Evolutionary conservation across 2,329 filamentous ascomycete genomes (phyloP).

Genomic region (Incumbomyces lentus): DNA sequence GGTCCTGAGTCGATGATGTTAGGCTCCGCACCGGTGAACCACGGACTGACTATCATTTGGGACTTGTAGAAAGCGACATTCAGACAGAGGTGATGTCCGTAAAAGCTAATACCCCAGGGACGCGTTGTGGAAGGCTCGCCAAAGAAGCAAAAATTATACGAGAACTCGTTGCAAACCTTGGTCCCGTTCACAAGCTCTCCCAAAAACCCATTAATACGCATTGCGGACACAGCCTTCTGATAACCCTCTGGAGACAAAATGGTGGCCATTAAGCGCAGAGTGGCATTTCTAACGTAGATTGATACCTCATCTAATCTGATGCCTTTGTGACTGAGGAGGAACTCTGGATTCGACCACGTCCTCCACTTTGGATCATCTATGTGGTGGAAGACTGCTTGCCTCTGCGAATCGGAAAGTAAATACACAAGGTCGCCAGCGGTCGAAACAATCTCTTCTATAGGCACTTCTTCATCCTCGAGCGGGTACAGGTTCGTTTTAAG

Average conservation of each 20-base stretch:
- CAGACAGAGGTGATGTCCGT: conserved; percentile 69
- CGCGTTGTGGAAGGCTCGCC: conserved; percentile 46
- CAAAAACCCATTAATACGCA: conserved; percentile 66
- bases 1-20: conserved; percentile 60
- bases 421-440: conserved; percentile 39
- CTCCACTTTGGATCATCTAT: conserved; percentile 64
- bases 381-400: conserved; percentile 43
- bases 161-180: conserved; percentile 60
- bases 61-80: conserved; percentile 56
- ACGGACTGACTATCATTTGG: conserved; percentile 61
- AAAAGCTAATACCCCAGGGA: conserved; percentile 65
- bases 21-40: conserved; percentile 72
- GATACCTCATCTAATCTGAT: conserved; percentile 57
- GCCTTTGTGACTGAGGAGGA: conserved; percentile 58
- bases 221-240: conserved; percentile 56
- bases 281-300: conserved; percentile 34
- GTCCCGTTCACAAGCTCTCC: conserved; percentile 55
- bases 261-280: conserved; percentile 46
- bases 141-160: conserved; percentile 67
- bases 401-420: conserved; percentile 41
- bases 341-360: conserved; percentile 63
- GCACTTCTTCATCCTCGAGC: conserved; percentile 53
- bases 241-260: conserved; percentile 62
- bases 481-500: conserved; percentile 46
- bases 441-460: conserved; percentile 47